Conservation (phyloP, 345 rosid genomes). For the Salix caprea region DNA sequence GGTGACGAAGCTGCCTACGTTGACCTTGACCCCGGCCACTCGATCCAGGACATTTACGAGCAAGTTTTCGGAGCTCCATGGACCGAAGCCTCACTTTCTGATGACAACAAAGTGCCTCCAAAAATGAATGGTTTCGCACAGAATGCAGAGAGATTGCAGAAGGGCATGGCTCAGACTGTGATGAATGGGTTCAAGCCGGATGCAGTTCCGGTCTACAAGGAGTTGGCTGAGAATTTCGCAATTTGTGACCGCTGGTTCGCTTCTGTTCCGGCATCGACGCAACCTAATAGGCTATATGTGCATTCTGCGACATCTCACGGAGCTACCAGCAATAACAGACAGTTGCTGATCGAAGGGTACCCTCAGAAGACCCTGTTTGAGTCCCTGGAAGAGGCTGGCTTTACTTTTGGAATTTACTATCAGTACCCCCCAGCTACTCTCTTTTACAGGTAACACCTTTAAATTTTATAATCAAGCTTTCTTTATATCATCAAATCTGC, state of each 20-base stretch:
- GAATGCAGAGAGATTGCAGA: conserved; percentile 42
- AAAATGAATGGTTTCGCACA: conserved; percentile 65
- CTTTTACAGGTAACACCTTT: conserved; percentile 43
- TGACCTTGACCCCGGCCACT: conserved; percentile 84
- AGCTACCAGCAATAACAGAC: conserved; percentile 41
- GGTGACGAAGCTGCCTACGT: conserved; percentile 50
- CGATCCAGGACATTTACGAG: conserved; percentile 81
- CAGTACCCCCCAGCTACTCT: conserved; percentile 50
- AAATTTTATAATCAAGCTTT: neutral
- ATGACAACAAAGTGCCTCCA: conserved; percentile 12
- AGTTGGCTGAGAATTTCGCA: conserved; percentile 31
- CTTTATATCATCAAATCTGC: too few relatives aligned
- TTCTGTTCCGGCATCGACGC: conserved; percentile 56
- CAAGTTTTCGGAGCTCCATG: conserved; percentile 79
- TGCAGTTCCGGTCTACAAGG: conserved; percentile 33
- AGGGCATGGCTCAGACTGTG: conserved; percentile 52
- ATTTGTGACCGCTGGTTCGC: conserved; percentile 61
- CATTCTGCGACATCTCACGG: conserved; percentile 68
- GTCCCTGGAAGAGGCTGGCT: conserved; percentile 52
- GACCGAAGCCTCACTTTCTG: conserved; percentile 24
- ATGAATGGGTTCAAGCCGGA: conserved; percentile 52
- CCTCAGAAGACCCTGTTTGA: conserved; percentile 69
- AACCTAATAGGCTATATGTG: conserved; percentile 49
- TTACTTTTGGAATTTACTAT: conserved; percentile 50
- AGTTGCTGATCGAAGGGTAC: conserved; percentile 40